A percentile compares a stretch with the other conserved stretches of the same genome.
phyloP scores from a whole-genome alignment of 2,329 filamentous ascomycete genomes.

The Arachnomyces sp. region DNA sequence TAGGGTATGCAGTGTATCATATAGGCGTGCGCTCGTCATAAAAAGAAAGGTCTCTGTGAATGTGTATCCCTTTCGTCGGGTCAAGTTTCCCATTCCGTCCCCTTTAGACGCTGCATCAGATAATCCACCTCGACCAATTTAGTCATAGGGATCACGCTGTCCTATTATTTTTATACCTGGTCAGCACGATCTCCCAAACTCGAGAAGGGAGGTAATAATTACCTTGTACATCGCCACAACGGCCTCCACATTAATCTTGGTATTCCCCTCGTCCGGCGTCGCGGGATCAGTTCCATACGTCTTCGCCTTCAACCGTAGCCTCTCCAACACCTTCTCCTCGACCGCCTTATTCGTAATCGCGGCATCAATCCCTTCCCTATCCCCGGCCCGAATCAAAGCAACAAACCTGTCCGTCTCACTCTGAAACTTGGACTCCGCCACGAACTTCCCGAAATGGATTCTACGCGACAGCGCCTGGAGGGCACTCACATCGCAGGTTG shows the following conservation, averaged over 20 bases:
- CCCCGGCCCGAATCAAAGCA: constrained; percentile 68
- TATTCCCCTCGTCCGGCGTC: constrained; percentile 38
- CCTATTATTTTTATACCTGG: constrained; percentile 26
- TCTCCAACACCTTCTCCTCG: constrained; percentile 83
- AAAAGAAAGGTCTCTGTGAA: constrained; percentile 2
- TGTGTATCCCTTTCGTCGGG: no score
- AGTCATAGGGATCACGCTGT: constrained; percentile 90
- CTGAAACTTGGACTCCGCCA: constrained; percentile 90
- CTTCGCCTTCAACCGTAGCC: constrained; percentile 78
- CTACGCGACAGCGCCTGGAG: constrained; percentile 82
- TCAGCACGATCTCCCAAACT: neutral
- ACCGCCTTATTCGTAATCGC: constrained; percentile 87
- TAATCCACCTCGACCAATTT: constrained; percentile 98
- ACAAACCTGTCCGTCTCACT: constrained; percentile 76
- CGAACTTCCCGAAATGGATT: constrained; percentile 98
- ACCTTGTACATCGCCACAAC: constrained; percentile 79
- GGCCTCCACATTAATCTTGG: constrained; percentile 86
- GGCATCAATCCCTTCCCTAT: constrained; percentile 72
- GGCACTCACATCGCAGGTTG: constrained; percentile 82
- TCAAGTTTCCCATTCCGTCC: constrained; percentile 39
- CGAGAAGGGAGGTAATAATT: neutral
- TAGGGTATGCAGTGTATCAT: neutral
- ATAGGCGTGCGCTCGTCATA: constrained; percentile 3
- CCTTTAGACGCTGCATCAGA: constrained; percentile 78
- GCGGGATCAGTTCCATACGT: constrained; percentile 91